Percentiles rank a stretch among this genome's conserved stretches.
phyloP scores from a whole-genome alignment of 768 basidiomycete genomes.

The Boletus vinaceobasis region DNA sequence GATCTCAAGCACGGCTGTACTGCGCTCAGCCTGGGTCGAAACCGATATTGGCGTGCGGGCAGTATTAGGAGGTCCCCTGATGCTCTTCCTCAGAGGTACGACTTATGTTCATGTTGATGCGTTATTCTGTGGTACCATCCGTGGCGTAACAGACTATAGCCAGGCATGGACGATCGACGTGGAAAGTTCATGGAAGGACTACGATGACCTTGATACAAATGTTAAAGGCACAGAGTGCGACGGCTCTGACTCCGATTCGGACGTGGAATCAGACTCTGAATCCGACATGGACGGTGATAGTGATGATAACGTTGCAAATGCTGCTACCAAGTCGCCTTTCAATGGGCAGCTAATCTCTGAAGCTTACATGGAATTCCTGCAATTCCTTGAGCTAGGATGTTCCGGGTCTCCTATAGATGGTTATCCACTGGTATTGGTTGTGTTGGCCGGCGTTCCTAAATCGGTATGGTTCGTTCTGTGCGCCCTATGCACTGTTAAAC shows the following conservation, averaged over 20 bases:
- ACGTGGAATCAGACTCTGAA: conserved; percentile 24
- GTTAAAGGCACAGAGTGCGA: conserved; percentile 20
- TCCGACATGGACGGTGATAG: conserved; percentile 27
- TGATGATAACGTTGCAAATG: conserved; percentile 36
- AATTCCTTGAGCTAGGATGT: conserved; percentile 77
- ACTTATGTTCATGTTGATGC: not conserved
- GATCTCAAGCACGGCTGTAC: conserved; percentile 51
- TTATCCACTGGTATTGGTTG: conserved; percentile 78
- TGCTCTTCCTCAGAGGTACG: conserved; percentile 69
- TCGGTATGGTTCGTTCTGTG: conserved; percentile 41
- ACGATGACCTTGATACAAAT: conserved; percentile 29
- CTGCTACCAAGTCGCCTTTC: not conserved
- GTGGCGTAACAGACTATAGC: conserved; percentile 49
- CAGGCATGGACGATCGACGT: conserved; percentile 52
- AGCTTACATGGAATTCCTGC: conserved; percentile 71
- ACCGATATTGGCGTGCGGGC: conserved; percentile 64
- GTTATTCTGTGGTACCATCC: not conserved
- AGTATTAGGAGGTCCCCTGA: conserved; percentile 65
- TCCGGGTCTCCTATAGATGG: conserved; percentile 73
- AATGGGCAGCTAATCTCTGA: conserved; percentile 24
- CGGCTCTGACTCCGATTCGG: conserved; percentile 32
- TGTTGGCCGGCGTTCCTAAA: conserved; percentile 77
- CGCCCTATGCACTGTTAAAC: not conserved
- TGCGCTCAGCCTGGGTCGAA: conserved; percentile 74
- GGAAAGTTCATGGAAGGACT: conserved; percentile 11